Evolutionary conservation across 129 eudicot genomes (phyloP), one percentile per base, ranked within the genome.

Genomic region (Helianthus tuberosus): DNA sequence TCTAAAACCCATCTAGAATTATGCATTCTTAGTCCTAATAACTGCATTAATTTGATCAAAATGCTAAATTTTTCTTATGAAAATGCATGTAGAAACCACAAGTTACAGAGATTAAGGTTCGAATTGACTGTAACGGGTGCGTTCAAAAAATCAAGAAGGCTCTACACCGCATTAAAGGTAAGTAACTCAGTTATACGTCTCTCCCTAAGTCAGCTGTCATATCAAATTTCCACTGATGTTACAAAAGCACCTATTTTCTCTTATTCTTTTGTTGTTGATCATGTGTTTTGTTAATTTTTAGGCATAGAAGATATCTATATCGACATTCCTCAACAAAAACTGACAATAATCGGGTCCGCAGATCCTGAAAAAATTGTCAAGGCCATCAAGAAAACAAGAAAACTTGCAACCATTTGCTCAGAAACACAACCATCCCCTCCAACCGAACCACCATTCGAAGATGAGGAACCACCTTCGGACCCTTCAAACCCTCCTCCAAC

Each of bases 111-210:
- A 88, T 93, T 57, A 80, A 79, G 64, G 98, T 93, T 44, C 80
- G 97, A 44, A 90, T 93, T 77, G 98, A 93, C 69, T 93, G 98
- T 64, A 93, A 93, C 47, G 98, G 98, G 27, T 93, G 98, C 46
- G 98, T 90, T 52, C 97, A 93, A 77, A 90, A 90, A 86, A 81
- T 93, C 86, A 93, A 93, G 85, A 93, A 86, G 76, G 98, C 96
- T 51, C 77, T 94, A 6, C 84, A 83, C 75, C 82, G 96, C 80
- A 86, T 93, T 73, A 72, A 86, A 46, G 98, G 97, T 88, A 53
- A 82, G 90, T 60, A 69, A 57, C 52, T 75, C 48, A 20, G 23
- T 11, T 73, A 43, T 43, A 6, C 47, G 47, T 43, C 52, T 12
- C 13, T 14, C 20, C 8, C 20, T 46, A 17, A 0, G 47, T 43